Conservation (phyloP, 129 eudicot species). For the Ambrosia artemisiifolia region DNA sequence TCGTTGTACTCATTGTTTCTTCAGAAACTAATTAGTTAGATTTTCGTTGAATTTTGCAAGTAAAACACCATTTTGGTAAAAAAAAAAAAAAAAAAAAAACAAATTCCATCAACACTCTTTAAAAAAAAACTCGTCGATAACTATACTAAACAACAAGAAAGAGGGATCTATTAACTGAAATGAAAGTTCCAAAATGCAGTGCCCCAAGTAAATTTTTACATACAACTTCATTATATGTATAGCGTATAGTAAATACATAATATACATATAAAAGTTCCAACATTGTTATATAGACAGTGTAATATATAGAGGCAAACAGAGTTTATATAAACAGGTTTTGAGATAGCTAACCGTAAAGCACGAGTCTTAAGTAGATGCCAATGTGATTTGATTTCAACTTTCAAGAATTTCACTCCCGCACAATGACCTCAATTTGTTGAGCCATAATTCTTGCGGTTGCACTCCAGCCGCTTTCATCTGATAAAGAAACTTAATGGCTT, state of each 20-base stretch:
- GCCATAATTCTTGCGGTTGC: conserved; percentile 50
- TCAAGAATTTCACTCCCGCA: conserved; percentile 40
- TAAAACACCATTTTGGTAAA: no score
- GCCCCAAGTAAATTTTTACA: neutral
- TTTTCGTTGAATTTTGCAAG: no score
- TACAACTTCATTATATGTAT: conserved; percentile 12
- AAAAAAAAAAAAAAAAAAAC: no score
- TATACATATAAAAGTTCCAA: neutral
- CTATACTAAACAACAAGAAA: no score
- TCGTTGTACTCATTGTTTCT: no score
- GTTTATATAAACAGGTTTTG: neutral
- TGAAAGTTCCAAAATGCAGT: neutral
- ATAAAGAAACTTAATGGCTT: conserved; percentile 63
- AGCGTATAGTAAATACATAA: neutral
- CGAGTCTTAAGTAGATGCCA: neutral
- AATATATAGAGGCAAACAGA: neutral
- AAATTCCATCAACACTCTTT: no score
- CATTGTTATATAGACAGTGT: neutral
- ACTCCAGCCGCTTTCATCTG: conserved; percentile 68
- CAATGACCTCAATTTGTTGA: conserved; percentile 45
- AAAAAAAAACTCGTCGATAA: no score
- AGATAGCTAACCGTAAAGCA: neutral
- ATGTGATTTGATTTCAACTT: conserved; percentile 15
- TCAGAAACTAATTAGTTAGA: no score
- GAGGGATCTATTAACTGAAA: neutral